These are phyloP conservation scores for Aspergillus carlsbadensis DNA, from an alignment of 495 filamentous ascomycete species.

Conservation along the genomic window DNA sequence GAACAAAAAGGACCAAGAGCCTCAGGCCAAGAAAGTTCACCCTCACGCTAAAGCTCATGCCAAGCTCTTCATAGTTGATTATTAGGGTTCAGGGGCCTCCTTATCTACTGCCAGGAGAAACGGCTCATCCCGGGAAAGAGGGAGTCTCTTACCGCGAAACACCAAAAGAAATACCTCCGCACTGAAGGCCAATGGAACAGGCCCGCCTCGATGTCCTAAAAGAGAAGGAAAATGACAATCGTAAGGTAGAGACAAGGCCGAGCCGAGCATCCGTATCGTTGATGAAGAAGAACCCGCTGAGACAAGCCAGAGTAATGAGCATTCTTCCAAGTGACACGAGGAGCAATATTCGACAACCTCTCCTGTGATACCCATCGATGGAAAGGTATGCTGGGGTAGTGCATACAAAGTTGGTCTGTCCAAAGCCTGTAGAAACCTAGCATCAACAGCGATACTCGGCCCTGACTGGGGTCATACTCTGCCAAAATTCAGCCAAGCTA, in stretches of 20 bases:
- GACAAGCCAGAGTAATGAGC: slow-evolving; percentile 18
- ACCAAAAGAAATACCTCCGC: slow-evolving; percentile 73
- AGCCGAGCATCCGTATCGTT: not conserved
- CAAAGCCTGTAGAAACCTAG: slow-evolving; percentile 18
- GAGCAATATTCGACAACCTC: slow-evolving; percentile 28
- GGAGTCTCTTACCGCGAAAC: slow-evolving; percentile 50
- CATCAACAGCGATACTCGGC: too few relatives aligned
- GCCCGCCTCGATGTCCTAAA: slow-evolving; percentile 26
- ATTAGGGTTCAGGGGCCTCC: too few relatives aligned
- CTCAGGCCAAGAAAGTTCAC: slow-evolving; percentile 52
- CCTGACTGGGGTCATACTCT: slow-evolving; percentile 21
- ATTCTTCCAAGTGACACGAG: slow-evolving; percentile 26
- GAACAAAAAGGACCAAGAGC: slow-evolving; percentile 26
- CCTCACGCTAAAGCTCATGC: slow-evolving; percentile 70
- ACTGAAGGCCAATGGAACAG: slow-evolving; percentile 25
- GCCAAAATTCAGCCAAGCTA: slow-evolving; percentile 62
- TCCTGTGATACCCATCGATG: slow-evolving; percentile 19
- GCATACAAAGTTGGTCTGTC: slow-evolving; percentile 30
- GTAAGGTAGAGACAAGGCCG: slow-evolving; percentile 13
- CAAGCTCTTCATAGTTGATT: slow-evolving; percentile 43
- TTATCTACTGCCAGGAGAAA: too few relatives aligned
- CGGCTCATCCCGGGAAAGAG: too few relatives aligned
- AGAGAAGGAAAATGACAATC: slow-evolving; percentile 18
- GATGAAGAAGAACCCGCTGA: slow-evolving; percentile 20
- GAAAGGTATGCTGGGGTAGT: slow-evolving; percentile 23